These are phyloP conservation scores for Claviceps sp. DNA, from an alignment of 2,329 filamentous ascomycete species.

Conservation along the genomic window DNA sequence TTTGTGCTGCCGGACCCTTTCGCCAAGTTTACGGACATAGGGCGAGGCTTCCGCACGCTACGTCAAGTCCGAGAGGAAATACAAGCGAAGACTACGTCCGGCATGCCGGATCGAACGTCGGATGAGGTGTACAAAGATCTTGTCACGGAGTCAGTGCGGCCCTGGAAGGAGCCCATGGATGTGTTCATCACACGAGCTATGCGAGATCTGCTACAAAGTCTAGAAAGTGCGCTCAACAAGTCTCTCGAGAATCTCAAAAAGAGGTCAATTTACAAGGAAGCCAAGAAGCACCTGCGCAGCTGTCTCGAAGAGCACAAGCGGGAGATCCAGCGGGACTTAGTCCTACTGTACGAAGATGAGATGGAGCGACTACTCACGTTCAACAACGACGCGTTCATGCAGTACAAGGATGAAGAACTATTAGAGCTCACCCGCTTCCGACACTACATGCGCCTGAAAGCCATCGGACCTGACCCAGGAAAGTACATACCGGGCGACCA, in stretches of 20 bases:
- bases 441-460: conserved; percentile 34
- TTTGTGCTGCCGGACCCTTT: conserved; percentile 23
- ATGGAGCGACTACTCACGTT: conserved; percentile 43
- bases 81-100: conserved; percentile 37
- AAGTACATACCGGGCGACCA: conserved; percentile 6
- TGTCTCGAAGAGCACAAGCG: conserved; percentile 29
- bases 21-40: conserved; percentile 22
- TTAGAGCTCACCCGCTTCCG: conserved; percentile 32
- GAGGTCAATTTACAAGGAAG: conserved; percentile 35
- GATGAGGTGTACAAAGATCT: conserved; percentile 46
- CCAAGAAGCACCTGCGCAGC: conserved; percentile 25
- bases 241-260: conserved; percentile 35
- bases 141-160: conserved; percentile 39
- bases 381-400: conserved; percentile 33
- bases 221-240: conserved; percentile 31
- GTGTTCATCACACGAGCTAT: conserved; percentile 35
- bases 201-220: conserved; percentile 29
- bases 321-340: conserved; percentile 24
- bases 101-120: conserved; percentile 44
- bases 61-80: conserved; percentile 42
- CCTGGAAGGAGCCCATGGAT: conserved; percentile 43
- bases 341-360: conserved; percentile 38
- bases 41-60: conserved; percentile 31
- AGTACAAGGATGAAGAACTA: conserved; percentile 32
- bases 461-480: conserved; percentile 16